Conservation (phyloP, 805 yeast genomes). For the Candida alai region DNA sequence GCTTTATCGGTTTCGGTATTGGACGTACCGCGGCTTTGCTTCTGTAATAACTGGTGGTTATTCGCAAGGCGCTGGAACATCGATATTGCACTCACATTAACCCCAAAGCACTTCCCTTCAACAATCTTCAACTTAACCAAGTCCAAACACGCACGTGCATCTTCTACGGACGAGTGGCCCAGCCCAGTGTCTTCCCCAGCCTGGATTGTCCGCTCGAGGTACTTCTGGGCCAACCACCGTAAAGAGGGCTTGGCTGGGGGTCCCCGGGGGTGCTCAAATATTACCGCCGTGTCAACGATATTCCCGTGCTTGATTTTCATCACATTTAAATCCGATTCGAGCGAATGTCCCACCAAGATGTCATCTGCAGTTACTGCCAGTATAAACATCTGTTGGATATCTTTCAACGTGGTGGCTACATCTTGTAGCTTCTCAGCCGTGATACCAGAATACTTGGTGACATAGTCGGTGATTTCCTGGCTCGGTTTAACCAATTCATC, state of each 20-base stretch:
- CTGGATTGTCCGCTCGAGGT: constrained; percentile 62
- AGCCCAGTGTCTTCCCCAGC: constrained; percentile 50
- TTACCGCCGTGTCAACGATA: constrained; percentile 75
- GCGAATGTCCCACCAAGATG: constrained; percentile 81
- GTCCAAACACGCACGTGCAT: constrained; percentile 75
- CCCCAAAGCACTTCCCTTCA: constrained; percentile 67
- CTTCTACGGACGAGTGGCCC: constrained; percentile 82
- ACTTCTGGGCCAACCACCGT: constrained; percentile 59
- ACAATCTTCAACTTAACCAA: constrained; percentile 65
- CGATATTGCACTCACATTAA: constrained; percentile 22
- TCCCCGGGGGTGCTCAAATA: constrained; percentile 79
- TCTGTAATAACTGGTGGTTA: not conserved
- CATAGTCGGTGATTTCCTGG: constrained; percentile 70
- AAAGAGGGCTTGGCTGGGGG: constrained; percentile 78
- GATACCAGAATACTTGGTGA: constrained; percentile 84
- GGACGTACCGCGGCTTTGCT: not conserved
- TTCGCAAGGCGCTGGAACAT: constrained; percentile 19
- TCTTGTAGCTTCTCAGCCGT: constrained; percentile 60
- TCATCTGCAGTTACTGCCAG: constrained; percentile 51
- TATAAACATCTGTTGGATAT: constrained; percentile 60
- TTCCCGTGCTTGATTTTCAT: constrained; percentile 67
- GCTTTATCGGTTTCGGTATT: not conserved
- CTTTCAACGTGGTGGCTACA: constrained; percentile 61
- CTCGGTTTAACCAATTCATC: constrained; percentile 79
- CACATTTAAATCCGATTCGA: constrained; percentile 76